A percentile compares a stretch with the other conserved stretches of the same genome.
These are phyloP conservation scores for Boeremia exigua DNA, from an alignment of 2,329 filamentous ascomycete genomes.

Conservation along the genomic window DNA sequence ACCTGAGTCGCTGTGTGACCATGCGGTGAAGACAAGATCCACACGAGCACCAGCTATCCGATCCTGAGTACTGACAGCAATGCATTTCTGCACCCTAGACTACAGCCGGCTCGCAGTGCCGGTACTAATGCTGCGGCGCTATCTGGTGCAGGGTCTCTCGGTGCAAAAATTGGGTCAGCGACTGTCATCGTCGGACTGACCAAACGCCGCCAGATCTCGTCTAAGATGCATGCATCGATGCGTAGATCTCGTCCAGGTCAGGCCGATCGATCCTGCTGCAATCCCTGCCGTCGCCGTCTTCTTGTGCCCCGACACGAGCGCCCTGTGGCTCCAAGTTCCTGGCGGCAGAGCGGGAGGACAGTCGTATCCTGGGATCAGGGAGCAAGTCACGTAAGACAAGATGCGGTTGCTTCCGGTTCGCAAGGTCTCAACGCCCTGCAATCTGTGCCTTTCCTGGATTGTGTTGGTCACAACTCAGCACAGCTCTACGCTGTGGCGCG, in stretches of 20 bases:
- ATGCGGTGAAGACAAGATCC: constrained; percentile 17
- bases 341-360: constrained; percentile 23
- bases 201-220: constrained; percentile 37
- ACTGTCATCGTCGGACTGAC: constrained; percentile 35
- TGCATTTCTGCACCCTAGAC: constrained; percentile 32
- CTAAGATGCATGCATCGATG: constrained; percentile 26
- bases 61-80: constrained; percentile 19
- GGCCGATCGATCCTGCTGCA: constrained; percentile 32
- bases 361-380: constrained; percentile 31
- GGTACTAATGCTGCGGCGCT: constrained; percentile 35
- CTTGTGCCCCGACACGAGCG: constrained; percentile 25
- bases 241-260: constrained; percentile 38
- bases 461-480: constrained; percentile 36
- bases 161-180: constrained; percentile 38
- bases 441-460: constrained; percentile 30
- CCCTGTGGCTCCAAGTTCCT: constrained; percentile 31
- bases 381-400: constrained; percentile 30
- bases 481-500: constrained; percentile 21
- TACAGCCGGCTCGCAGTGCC: constrained; percentile 38
- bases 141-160: constrained; percentile 40
- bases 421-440: constrained; percentile 27
- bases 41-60: constrained; percentile 8
- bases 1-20: constrained; percentile 17
- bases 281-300: constrained; percentile 26
- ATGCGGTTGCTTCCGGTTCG: constrained; percentile 30